Percentiles rank a stretch among this genome's conserved stretches.
phyloP scores from a whole-genome alignment of 1,284 basidiomycete genomes.

The Leccinum angustisporum region DNA sequence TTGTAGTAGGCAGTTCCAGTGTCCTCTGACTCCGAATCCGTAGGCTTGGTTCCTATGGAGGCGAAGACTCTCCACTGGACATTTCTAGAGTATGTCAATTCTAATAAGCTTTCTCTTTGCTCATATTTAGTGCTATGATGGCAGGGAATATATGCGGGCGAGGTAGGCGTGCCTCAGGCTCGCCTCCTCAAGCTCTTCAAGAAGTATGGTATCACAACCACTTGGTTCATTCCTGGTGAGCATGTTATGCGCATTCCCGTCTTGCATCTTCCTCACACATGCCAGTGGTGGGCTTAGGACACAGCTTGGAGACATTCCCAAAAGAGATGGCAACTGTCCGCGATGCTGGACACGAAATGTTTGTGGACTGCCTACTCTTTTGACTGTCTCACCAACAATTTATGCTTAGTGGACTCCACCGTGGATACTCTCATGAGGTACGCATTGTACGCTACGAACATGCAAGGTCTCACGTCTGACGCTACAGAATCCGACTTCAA shows the following conservation, averaged over 20 bases:
- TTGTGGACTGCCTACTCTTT: slow-evolving; percentile 16
- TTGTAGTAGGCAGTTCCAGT: neutral
- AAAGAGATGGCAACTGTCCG: slow-evolving; percentile 63
- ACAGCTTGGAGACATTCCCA: slow-evolving; percentile 71
- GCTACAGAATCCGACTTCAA: slow-evolving; percentile 57
- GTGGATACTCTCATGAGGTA: slow-evolving; percentile 72
- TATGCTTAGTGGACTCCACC: slow-evolving; percentile 56
- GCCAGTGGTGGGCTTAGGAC: slow-evolving; percentile 40
- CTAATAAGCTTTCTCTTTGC: neutral
- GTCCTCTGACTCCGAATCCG: slow-evolving; percentile 1
- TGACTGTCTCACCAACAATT: neutral
- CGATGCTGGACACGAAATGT: slow-evolving; percentile 72
- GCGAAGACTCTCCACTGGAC: slow-evolving; percentile 64
- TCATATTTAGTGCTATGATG: neutral
- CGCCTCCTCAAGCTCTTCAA: slow-evolving; percentile 64
- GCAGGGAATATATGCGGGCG: slow-evolving; percentile 71
- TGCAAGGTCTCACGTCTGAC: neutral
- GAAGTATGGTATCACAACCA: slow-evolving; percentile 69
- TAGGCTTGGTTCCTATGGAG: slow-evolving; percentile 71
- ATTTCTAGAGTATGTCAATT: slow-evolving; percentile 46
- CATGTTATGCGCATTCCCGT: neutral
- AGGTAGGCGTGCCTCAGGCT: slow-evolving; percentile 62
- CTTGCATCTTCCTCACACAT: neutral
- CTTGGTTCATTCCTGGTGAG: slow-evolving; percentile 72
- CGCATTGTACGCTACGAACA: neutral